Percentiles rank a stretch among this genome's conserved stretches.
Conservation (phyloP, 345 rosid genomes). For the Abelmoschus esculentus region DNA sequence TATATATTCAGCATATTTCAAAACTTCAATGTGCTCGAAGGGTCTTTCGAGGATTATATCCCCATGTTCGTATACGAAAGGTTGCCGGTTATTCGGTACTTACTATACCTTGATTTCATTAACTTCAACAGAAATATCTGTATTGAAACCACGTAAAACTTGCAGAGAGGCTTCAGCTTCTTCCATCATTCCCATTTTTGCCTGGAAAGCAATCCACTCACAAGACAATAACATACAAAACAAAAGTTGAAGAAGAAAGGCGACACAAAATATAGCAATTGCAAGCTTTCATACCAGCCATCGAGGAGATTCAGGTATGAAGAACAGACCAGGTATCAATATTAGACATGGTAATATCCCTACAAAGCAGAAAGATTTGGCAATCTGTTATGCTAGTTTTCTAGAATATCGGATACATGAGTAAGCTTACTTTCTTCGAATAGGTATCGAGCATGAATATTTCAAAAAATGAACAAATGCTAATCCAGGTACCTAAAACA, state of each 20-base stretch:
- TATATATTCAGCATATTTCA: too few relatives aligned
- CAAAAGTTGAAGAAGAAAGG: too few relatives aligned
- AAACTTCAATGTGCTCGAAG: too few relatives aligned
- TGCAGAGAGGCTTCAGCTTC: constrained; percentile 92
- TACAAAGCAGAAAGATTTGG: constrained; percentile 27
- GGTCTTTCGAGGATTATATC: too few relatives aligned
- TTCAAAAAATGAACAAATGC: neutral
- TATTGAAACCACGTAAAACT: constrained; percentile 88
- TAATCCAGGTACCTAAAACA: constrained; percentile 35
- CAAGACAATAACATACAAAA: neutral
- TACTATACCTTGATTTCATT: constrained; percentile 82
- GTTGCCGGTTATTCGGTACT: neutral
- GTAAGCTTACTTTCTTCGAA: too few relatives aligned
- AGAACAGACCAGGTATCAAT: constrained; percentile 69
- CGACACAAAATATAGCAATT: neutral
- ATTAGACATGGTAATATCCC: constrained; percentile 56
- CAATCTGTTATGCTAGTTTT: neutral
- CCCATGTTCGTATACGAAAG: neutral
- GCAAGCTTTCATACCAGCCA: constrained; percentile 51
- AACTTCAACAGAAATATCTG: constrained; percentile 76
- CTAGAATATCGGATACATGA: too few relatives aligned
- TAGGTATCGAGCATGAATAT: too few relatives aligned
- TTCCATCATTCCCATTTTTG: constrained; percentile 90
- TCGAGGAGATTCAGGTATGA: constrained; percentile 78
- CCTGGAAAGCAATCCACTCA: constrained; percentile 28